phyloP scores from a whole-genome alignment of 176 grass and related monocot genomes.

The Phoenix roebelenii region DNA sequence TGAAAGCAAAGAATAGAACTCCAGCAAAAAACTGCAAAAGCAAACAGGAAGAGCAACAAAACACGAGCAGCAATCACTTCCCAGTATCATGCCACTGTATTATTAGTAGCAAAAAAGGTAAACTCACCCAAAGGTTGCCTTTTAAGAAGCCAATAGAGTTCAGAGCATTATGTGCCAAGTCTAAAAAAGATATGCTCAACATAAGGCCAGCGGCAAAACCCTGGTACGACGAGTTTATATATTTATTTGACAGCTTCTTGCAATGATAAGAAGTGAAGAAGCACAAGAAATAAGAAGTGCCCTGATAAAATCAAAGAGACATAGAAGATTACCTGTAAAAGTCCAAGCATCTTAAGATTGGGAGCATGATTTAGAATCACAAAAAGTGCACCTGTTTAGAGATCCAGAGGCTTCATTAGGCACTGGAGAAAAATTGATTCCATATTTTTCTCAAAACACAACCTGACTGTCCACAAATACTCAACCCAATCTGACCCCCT shows the following conservation, averaged over 20 bases:
- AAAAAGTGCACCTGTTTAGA: slow-evolving; percentile 65
- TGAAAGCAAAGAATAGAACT: slow-evolving; percentile 76
- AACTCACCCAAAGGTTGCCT: slow-evolving; percentile 84
- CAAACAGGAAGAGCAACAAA: slow-evolving; percentile 1
- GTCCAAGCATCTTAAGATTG: slow-evolving; percentile 80
- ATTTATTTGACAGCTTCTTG: not conserved
- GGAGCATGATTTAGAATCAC: slow-evolving; percentile 67
- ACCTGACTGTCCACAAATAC: not conserved
- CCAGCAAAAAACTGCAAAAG: slow-evolving; percentile 68
- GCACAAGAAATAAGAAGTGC: slow-evolving; percentile 7
- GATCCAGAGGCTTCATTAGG: not conserved
- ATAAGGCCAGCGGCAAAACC: slow-evolving; percentile 96
- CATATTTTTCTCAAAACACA: not conserved
- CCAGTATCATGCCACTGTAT: not conserved
- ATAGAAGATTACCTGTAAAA: slow-evolving; percentile 57
- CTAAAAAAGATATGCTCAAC: slow-evolving; percentile 93
- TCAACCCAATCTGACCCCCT: too few species aligned
- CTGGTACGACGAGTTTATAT: slow-evolving; percentile 22
- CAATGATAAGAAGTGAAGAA: slow-evolving; percentile 9
- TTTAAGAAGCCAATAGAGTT: slow-evolving; percentile 96
- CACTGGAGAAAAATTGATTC: too few species aligned
- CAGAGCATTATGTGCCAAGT: slow-evolving; percentile 88
- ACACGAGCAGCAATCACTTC: too few species aligned
- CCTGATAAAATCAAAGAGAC: not conserved
- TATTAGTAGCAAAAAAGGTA: slow-evolving; percentile 1